A percentile compares a stretch with the other conserved stretches of the same genome.
These are phyloP conservation scores for Pseudopithomyces chartarum DNA, from an alignment of 2,329 filamentous ascomycete genomes.

Conservation along the genomic window DNA sequence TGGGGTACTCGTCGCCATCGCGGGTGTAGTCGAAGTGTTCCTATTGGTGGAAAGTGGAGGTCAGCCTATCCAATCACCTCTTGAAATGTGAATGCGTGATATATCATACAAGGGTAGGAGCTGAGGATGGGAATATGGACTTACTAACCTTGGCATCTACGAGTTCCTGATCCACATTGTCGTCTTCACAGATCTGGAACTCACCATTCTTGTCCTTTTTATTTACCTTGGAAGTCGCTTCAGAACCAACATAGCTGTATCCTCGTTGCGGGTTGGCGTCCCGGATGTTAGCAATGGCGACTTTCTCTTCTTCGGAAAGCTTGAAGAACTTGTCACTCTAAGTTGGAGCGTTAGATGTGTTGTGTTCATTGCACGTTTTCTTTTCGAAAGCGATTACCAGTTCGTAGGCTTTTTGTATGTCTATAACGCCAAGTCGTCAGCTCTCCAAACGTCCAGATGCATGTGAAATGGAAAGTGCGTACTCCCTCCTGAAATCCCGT, in stretches of 20 bases:
- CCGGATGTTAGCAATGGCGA: constrained; percentile 6
- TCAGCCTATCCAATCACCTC: background rate
- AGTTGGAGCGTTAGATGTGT: background rate
- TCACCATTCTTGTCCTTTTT: constrained; percentile 2
- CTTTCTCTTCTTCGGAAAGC: constrained; percentile 10
- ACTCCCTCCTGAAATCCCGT: constrained; percentile 3
- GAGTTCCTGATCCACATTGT: constrained; percentile 8
- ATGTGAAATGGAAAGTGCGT: background rate
- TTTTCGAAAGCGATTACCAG: background rate
- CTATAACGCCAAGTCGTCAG: background rate
- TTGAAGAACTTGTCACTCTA: constrained; percentile 15
- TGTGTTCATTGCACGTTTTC: background rate
- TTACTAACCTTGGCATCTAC: constrained; percentile 4
- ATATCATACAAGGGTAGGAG: background rate
- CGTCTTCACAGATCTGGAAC: constrained; percentile 9
- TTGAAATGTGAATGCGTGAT: background rate
- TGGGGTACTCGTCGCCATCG: constrained; percentile 3
- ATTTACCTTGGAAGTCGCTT: constrained; percentile 10
- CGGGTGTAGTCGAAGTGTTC: constrained; percentile 7
- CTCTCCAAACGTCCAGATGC: background rate
- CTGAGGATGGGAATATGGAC: background rate
- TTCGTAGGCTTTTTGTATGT: background rate
- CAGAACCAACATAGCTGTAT: constrained; percentile 10
- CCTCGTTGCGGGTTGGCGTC: constrained; percentile 17
- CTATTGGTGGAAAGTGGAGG: background rate